phyloP scores from a whole-genome alignment of 495 filamentous ascomycete genomes.

The Tuber melanosporum region DNA sequence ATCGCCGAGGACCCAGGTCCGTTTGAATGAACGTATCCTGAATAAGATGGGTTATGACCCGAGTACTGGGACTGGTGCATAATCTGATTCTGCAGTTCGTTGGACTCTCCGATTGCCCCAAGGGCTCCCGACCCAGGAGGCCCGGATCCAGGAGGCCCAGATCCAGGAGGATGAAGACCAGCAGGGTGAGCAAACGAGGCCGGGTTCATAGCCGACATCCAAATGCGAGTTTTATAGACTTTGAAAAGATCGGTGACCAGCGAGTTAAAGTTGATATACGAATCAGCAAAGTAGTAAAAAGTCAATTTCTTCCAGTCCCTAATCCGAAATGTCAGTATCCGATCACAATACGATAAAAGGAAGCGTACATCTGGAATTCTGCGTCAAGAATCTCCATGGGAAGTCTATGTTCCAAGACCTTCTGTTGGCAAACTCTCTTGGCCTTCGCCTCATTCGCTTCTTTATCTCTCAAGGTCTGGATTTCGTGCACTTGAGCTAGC shows the following conservation, averaged over 20 bases:
- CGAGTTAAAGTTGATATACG: constrained; percentile 98
- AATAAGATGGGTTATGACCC: constrained; percentile 25
- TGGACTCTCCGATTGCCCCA: constrained; percentile 11
- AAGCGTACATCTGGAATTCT: constrained; percentile 93
- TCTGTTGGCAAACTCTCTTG: constrained; percentile 90
- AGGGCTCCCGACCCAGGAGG: constrained; percentile 17
- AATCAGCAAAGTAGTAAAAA: constrained; percentile 96
- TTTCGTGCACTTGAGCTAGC: constrained; percentile 82
- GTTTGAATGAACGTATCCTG: constrained; percentile 21
- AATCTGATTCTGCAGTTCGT: constrained; percentile 30
- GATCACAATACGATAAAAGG: constrained; percentile 18
- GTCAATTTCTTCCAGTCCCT: constrained; percentile 99
- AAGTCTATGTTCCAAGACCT: constrained; percentile 86
- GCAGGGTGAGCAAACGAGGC: constrained; percentile 88
- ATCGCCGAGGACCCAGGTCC: constrained; percentile 30
- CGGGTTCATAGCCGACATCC: constrained; percentile 99
- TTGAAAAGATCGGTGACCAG: constrained; percentile 97
- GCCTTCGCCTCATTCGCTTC: constrained; percentile 97
- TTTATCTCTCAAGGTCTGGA: constrained; percentile 79
- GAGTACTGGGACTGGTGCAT: constrained; percentile 36
- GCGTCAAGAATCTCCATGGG: constrained; percentile 98
- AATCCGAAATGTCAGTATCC: constrained; percentile 13
- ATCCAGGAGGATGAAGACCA: constrained; percentile 57
- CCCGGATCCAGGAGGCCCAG: constrained; percentile 19
- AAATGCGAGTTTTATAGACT: constrained; percentile 97